Evolutionary conservation across 371 early-diverging fungal species (phyloP).

Genomic region (Mortierella sp.): DNA sequence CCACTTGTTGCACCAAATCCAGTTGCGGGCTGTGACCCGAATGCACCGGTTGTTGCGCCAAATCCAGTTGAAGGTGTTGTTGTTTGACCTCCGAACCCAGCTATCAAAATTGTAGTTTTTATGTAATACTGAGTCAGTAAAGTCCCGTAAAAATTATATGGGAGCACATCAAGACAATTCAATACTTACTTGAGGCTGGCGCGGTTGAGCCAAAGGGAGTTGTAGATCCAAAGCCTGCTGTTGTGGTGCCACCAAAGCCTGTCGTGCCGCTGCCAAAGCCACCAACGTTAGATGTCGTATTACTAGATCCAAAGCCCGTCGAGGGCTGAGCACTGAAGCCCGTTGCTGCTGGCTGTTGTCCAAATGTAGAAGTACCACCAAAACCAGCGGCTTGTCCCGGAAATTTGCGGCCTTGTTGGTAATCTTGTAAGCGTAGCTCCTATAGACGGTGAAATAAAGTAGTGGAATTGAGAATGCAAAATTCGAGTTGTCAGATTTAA

Average conservation of each 20-base stretch:
- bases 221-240: conserved; percentile 53
- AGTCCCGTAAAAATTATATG: neutral
- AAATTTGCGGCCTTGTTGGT: conserved; percentile 84
- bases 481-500: neutral
- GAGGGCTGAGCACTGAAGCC: conserved; percentile 57
- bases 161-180: neutral
- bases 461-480: neutral
- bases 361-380: conserved; percentile 40
- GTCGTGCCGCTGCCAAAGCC: conserved; percentile 47
- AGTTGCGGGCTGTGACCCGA: conserved; percentile 53
- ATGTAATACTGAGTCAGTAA: neutral
- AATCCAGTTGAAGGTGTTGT: conserved; percentile 36
- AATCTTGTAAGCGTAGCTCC: conserved; percentile 94
- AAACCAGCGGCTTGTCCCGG: conserved; percentile 59
- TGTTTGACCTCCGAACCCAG: conserved; percentile 44
- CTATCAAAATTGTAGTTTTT: conserved; percentile 22
- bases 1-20: conserved; percentile 57
- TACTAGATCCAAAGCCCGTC: conserved; percentile 63
- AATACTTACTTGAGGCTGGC: conserved; percentile 52
- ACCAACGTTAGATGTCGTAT: conserved; percentile 46
- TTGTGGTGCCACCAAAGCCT: conserved; percentile 51
- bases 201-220: conserved; percentile 45
- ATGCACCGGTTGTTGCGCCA: conserved; percentile 35
- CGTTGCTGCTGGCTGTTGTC: conserved; percentile 43
- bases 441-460: conserved; percentile 21